Percentiles rank a stretch among this genome's conserved stretches.
These are phyloP conservation scores for Tephrocybe sp. DNA, from an alignment of 768 basidiomycete genomes.

Conservation along the genomic window DNA sequence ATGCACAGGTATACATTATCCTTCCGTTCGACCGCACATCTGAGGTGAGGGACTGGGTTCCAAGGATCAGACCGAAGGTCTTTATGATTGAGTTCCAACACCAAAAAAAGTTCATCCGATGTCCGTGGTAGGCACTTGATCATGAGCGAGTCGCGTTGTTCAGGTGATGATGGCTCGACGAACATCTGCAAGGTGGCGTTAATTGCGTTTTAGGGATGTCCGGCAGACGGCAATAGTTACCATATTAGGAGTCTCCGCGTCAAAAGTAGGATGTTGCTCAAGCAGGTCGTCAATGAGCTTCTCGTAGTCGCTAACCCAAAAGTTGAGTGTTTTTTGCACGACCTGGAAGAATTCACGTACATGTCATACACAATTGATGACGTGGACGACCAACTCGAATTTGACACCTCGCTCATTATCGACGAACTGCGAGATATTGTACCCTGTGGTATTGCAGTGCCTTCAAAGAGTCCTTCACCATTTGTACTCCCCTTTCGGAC, in stretches of 20 bases:
- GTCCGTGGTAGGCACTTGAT: constrained; percentile 35
- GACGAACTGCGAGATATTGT: constrained; percentile 20
- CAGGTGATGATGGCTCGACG: constrained; percentile 26
- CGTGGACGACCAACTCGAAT: constrained; percentile 26
- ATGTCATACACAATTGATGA: constrained; percentile 30
- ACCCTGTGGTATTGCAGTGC: constrained; percentile 15
- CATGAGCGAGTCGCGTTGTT: constrained; percentile 33
- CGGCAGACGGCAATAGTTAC: constrained; percentile 8
- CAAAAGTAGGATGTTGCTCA: constrained; percentile 20
- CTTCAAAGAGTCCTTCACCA: constrained; percentile 16
- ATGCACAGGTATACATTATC: constrained; percentile 41
- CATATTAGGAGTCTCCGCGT: constrained; percentile 19
- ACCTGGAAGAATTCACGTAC: constrained; percentile 16
- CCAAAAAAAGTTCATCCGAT: constrained; percentile 37
- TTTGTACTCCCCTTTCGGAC: constrained; percentile 25
- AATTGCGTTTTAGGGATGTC: not conserved
- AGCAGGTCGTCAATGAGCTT: constrained; percentile 29
- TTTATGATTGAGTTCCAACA: constrained; percentile 42
- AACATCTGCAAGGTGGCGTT: constrained; percentile 24
- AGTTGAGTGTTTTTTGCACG: not conserved
- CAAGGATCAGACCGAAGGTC: constrained; percentile 49
- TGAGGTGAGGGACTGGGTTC: constrained; percentile 50
- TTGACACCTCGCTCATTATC: constrained; percentile 15
- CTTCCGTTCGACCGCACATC: constrained; percentile 41
- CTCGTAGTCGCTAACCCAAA: constrained; percentile 26